phyloP scores from a whole-genome alignment of 2,329 filamentous ascomycete species.

The Penicillium verrucosum region DNA sequence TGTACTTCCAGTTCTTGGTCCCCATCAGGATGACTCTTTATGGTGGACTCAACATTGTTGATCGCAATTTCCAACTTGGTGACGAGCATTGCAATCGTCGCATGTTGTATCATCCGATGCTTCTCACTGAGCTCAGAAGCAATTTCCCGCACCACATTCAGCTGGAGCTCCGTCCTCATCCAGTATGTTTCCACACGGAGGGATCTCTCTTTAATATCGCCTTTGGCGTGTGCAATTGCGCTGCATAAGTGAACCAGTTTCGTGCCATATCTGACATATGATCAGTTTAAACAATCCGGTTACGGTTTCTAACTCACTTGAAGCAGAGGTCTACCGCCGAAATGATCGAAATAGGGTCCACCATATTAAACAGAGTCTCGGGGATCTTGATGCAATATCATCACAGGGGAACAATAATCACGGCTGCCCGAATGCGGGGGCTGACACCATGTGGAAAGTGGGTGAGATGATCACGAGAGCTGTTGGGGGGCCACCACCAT shows the following conservation, averaged over 20 bases:
- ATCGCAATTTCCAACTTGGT: not conserved
- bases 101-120: not conserved
- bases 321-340: not conserved
- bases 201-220: not conserved
- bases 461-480: not conserved
- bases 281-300: not conserved
- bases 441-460: not conserved
- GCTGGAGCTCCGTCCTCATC: not conserved
- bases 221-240: not conserved
- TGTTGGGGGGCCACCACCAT: not conserved
- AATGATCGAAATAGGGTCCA: not conserved
- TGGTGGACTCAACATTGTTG: not conserved
- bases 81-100: not conserved
- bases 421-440: not conserved
- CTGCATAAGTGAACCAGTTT: not conserved
- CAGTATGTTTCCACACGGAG: not conserved
- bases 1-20: not conserved
- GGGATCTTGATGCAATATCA: not conserved
- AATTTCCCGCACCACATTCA: not conserved
- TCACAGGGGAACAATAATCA: too few species aligned
- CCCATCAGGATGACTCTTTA: not conserved
- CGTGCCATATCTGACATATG: not conserved
- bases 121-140: not conserved
- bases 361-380: not conserved
- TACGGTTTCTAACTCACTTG: not conserved